Evolutionary conservation across 2,329 filamentous ascomycete genomes (phyloP).

Genomic region (Cladosporium austrohemisphaericum): DNA sequence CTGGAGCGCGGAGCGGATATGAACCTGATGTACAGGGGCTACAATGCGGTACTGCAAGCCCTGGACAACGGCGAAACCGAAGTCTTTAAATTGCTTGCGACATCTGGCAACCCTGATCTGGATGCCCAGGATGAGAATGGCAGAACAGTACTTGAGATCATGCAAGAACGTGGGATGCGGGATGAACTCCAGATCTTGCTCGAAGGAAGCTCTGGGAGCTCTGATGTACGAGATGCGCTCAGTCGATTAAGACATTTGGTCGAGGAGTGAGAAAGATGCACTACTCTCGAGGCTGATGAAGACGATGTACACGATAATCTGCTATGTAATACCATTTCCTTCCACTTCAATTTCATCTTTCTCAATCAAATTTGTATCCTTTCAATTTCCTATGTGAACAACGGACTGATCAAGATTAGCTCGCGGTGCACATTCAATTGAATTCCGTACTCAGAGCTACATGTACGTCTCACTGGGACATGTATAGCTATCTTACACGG

Average conservation of each 20-base stretch:
- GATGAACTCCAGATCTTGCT: slow-evolving; percentile 38
- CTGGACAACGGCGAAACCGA: slow-evolving; percentile 59
- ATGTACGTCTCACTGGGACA: too few relatives aligned
- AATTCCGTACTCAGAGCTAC: too few relatives aligned
- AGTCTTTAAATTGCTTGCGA: slow-evolving; percentile 52
- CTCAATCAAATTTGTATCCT: too few relatives aligned
- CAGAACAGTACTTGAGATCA: slow-evolving; percentile 55
- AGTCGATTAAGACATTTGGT: slow-evolving; percentile 10
- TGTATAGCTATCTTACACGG: too few relatives aligned
- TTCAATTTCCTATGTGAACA: too few relatives aligned
- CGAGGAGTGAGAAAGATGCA: neutral
- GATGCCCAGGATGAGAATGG: slow-evolving; percentile 53
- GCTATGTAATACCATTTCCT: too few relatives aligned
- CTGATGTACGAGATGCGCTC: slow-evolving; percentile 19
- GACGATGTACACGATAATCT: too few relatives aligned
- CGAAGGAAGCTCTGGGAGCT: slow-evolving; percentile 18
- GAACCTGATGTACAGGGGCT: slow-evolving; percentile 64
- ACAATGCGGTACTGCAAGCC: slow-evolving; percentile 63
- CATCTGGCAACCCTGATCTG: slow-evolving; percentile 51
- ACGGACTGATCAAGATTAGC: neutral
- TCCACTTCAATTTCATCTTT: too few relatives aligned
- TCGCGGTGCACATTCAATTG: too few relatives aligned
- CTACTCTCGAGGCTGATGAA: too few relatives aligned
- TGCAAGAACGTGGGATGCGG: slow-evolving; percentile 55
- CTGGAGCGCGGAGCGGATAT: slow-evolving; percentile 63